phyloP scores from a whole-genome alignment of 176 grass and related monocot species.

The Zizania latifolia region DNA sequence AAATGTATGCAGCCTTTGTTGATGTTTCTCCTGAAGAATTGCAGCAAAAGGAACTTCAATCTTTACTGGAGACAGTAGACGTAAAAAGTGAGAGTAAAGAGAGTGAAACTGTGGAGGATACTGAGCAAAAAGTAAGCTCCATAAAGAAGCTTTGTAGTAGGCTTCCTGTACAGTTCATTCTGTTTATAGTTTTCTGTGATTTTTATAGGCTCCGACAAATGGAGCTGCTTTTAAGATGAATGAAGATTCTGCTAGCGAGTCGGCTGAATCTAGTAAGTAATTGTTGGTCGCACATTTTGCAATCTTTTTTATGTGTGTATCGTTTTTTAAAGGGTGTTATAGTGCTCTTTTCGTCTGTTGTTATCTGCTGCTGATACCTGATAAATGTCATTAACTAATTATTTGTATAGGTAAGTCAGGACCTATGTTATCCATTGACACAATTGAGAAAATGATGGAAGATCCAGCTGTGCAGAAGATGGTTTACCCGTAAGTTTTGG shows the following conservation, averaged over 20 bases:
- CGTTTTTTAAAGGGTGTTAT: slow-evolving; percentile 21
- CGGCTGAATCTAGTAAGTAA: slow-evolving; percentile 65
- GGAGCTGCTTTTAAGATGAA: slow-evolving; percentile 60
- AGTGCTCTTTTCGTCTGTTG: slow-evolving; percentile 3
- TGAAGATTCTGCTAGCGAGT: slow-evolving; percentile 39
- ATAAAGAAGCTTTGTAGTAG: slow-evolving; percentile 4
- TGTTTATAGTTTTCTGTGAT: slow-evolving; percentile 16
- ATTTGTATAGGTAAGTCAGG: slow-evolving; percentile 38
- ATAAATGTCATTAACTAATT: slow-evolving; percentile 23
- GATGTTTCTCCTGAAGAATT: slow-evolving; percentile 88
- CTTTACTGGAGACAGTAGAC: slow-evolving; percentile 49
- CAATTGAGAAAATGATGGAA: slow-evolving; percentile 99
- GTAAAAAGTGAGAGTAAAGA: slow-evolving; percentile 31
- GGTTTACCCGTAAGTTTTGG: slow-evolving; percentile 91
- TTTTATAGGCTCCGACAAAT: slow-evolving; percentile 63
- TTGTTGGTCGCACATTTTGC: background rate
- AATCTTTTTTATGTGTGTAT: slow-evolving; percentile 18
- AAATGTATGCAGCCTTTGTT: slow-evolving; percentile 76
- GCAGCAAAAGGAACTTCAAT: slow-evolving; percentile 58
- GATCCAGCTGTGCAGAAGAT: slow-evolving; percentile 94
- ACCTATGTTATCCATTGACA: slow-evolving; percentile 71
- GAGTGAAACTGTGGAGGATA: slow-evolving; percentile 41
- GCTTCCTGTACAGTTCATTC: background rate
- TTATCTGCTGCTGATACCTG: slow-evolving; percentile 5
- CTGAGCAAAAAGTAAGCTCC: slow-evolving; percentile 50